Evolutionary conservation across 768 basidiomycete species (phyloP), one percentile per base, ranked within the genome.

Genomic region (Pleurotus cornucopiae): DNA sequence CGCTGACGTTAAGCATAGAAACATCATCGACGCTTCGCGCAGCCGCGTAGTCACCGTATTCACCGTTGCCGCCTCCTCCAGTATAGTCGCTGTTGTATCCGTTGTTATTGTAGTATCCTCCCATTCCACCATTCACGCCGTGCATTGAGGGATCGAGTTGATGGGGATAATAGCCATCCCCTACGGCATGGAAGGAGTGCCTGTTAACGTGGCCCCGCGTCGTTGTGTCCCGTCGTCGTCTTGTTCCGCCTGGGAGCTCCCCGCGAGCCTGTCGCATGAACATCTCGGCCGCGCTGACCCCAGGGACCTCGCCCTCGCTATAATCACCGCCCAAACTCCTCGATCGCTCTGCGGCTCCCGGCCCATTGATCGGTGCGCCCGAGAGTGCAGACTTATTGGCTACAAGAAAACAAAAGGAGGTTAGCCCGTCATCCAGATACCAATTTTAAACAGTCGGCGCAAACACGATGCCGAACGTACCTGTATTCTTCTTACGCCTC

Each of bases 401-500:
- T 53, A 41, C 16, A 20, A 16, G 6, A 49, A 1, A 20, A 53
- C 11, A 41, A 49, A 30, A 26, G 38, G 12, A 20, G 1, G 14
- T 49, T 26, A 49, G 26, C 30, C 30, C 30, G 6, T 34, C 30
- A 11, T 34, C 12, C 9, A 38, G 9, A 11, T 40, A 23, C 6
- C 34, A 11, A 40, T 40, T 37, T 3, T 25, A 5, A 25, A 34
- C 7, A 2, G 2, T 34, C 30, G 21, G 26, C n/a, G 7, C 12
- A 14, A 48, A 40, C 7, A 38, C 18, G 11, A 12, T 18, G n/a
- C 41, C n/a, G 14, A 38, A 21, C 51, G 41, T 43, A 53, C 51
- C 51, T 40, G 51, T 40, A 2, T 53, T 77, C 68, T 89, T 91
- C 76, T 91, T 91, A 61, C 88, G 81, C 23, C 94, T 80, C 64